Base-by-base conservation (phyloP, 1,284 basidiomycete species). In the Omphalotus olearius region DNA sequence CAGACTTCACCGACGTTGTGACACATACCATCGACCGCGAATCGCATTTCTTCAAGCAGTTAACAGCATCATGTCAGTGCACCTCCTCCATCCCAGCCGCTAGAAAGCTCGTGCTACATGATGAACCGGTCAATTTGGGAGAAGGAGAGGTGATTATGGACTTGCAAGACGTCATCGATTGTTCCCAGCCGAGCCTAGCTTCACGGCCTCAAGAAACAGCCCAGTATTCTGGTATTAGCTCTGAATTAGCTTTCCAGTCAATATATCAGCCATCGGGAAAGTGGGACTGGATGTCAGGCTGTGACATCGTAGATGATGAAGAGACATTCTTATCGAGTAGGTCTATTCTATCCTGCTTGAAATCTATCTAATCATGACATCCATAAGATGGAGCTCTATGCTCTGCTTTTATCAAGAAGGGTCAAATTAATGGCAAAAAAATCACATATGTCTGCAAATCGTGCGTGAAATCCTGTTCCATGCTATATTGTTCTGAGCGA, bases 381-480 rank as follows among this genome's bases (percentile, higher is more conserved):
- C 18, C 1, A 25, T 17, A 47, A 79, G 78, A 62, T 39, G 72
- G 72, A 14, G 59, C 66, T 13, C 69, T 68, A 57, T 78, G 71
- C 43, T 64, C 67, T 30, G 69, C 71, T 3, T 67, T 63, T 26
- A 64, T 77, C 47, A 73, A 73, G 59, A 68, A 62, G 42, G 70
- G 72, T 36, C 55, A 55, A 47, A 56, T 71, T 45, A 62, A 60
- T 2, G 59, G 62, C 48, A 64, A 64, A 14, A 59, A 61, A n/a
- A 62, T 79, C 23, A 71, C 65, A 18, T 78, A 76, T 55, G 64
- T 82, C 2, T 73, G 71, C 40, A 76, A 75, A 69, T 67, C 64
- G 78, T 79, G 54, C 59, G 74, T 59, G 37, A 17, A 26, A 36
- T 11, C 9, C 16, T 3, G 13, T 45, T 20, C 18, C 1, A 38